Evolutionary conservation across 768 basidiomycete species (phyloP), one percentile per base, ranked within the genome.

Genomic region (Pleurotus platypus): DNA sequence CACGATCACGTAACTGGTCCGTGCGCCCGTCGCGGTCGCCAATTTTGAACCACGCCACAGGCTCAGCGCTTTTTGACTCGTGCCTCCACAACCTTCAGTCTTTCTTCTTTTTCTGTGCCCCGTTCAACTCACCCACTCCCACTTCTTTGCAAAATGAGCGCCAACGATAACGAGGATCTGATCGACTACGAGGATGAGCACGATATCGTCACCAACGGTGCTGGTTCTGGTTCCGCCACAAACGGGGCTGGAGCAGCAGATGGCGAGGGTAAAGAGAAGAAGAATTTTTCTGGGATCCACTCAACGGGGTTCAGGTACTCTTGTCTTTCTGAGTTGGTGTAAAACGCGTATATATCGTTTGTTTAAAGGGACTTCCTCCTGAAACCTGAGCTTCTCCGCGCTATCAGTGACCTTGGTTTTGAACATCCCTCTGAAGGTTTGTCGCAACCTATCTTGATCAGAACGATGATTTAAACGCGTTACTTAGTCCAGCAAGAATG

Each of bases 401-500:
- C 97, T 49, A 99, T 99, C 71, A 94, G 92, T 73, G 97, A 99
- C 68, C 79, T 99, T n/a, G 97, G 97, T 71, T 99, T 99, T 68
- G 97, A 99, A 74, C 97, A 99, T 76, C 97, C 97, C 55, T 98
- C 96, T 50, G 97, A 99, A 83, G 97, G 97, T 97, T 64, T 57
- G 77, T 66, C 55, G 7, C 24, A 4, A 35, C 22, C 38, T 7
- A 2, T 35, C 27, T 15, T 56, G 51, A 46, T 46, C 57, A 59
- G 46, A 9, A 26, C 51, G 30, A 35, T 35, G 7, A 3, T 30
- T 35, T 54, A 2, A 54, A 55, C 8, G 42, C 56, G 38, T 26
- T 24, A 12, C 50, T 60, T 66, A 98, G 97, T 99, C 61, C 97
- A 99, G 78, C 97, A 99, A 79, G 97, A 99, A 79, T 98, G 97